A percentile compares a stretch with the other conserved stretches of the same genome.
Conservation (phyloP, 2,329 filamentous ascomycete genomes). For the Aspergillus ustus region DNA sequence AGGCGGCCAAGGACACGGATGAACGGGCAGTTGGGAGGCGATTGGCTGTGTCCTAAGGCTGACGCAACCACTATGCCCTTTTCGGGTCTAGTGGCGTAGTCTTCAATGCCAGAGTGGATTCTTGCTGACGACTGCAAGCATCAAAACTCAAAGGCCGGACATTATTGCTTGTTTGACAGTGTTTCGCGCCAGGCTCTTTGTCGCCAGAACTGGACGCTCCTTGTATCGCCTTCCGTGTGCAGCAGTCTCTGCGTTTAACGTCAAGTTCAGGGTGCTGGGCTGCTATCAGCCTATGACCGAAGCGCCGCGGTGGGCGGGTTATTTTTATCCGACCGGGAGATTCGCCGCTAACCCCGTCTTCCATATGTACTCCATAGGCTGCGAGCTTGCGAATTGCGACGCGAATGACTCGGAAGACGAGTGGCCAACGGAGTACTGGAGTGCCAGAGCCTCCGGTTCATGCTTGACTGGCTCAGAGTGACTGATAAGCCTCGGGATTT, state of each 20-base stretch:
- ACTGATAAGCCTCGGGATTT: too few species aligned
- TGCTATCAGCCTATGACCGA: not conserved
- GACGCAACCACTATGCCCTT: constrained; percentile 7
- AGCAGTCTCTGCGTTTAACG: too few species aligned
- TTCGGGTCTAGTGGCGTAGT: not conserved
- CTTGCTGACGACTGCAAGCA: constrained; percentile 8
- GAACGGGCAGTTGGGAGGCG: not conserved
- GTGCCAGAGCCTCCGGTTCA: not conserved
- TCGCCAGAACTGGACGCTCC: not conserved
- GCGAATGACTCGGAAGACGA: not conserved
- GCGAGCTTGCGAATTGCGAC: not conserved
- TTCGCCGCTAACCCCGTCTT: constrained; percentile 8
- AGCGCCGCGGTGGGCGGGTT: not conserved
- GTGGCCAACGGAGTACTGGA: too few species aligned
- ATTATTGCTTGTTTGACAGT: not conserved
- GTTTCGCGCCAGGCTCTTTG: not conserved
- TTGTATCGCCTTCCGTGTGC: not conserved
- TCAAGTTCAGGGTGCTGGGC: not conserved
- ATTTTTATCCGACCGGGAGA: not conserved
- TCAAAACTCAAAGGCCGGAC: not conserved
- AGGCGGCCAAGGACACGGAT: constrained; percentile 1
- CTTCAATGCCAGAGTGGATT: constrained; percentile 4
- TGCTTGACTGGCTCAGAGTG: not conserved
- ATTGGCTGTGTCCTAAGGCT: constrained; percentile 2
- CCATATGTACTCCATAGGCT: not conserved